Percentiles rank a stretch among this genome's conserved stretches.
Evolutionary conservation across 768 basidiomycete genomes (phyloP).

Genomic region (Kwoniella sp.): DNA sequence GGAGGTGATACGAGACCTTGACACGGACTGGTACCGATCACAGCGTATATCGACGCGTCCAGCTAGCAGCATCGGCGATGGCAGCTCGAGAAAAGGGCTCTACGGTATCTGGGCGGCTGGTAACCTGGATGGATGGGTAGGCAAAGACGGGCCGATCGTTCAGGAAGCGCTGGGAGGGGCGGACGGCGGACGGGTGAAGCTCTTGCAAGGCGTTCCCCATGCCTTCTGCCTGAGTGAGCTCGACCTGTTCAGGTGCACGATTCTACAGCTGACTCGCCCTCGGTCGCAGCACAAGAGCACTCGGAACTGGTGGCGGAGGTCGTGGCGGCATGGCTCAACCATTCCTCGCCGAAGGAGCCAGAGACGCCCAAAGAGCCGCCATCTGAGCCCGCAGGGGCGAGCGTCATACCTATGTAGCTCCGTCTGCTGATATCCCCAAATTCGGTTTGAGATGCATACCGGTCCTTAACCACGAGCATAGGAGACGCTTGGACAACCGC

Average conservation of each 20-base stretch:
- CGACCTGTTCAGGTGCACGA: neutral
- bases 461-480: too few relatives aligned
- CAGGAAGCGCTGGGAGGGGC: conserved; percentile 52
- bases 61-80: neutral
- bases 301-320: conserved; percentile 28
- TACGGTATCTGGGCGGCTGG: conserved; percentile 60
- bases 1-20: conserved; percentile 58
- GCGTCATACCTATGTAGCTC: conserved; percentile 12
- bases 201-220: conserved; percentile 60
- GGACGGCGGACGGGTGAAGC: conserved; percentile 52
- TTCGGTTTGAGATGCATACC: too few relatives aligned
- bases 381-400: neutral
- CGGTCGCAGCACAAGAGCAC: conserved; percentile 12
- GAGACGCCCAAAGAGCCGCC: neutral
- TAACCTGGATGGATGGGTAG: conserved; percentile 66
- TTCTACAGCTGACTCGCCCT: neutral
- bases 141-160: conserved; percentile 56
- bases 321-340: conserved; percentile 32
- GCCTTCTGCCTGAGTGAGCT: conserved; percentile 68
- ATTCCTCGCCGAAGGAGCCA: neutral
- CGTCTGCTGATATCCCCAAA: too few relatives aligned
- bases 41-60: conserved; percentile 29
- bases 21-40: conserved; percentile 53
- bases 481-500: too few relatives aligned
- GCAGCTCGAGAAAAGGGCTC: conserved; percentile 47